Base-by-base conservation (phyloP, 768 basidiomycete species). In the Tephrocybe sp. region DNA sequence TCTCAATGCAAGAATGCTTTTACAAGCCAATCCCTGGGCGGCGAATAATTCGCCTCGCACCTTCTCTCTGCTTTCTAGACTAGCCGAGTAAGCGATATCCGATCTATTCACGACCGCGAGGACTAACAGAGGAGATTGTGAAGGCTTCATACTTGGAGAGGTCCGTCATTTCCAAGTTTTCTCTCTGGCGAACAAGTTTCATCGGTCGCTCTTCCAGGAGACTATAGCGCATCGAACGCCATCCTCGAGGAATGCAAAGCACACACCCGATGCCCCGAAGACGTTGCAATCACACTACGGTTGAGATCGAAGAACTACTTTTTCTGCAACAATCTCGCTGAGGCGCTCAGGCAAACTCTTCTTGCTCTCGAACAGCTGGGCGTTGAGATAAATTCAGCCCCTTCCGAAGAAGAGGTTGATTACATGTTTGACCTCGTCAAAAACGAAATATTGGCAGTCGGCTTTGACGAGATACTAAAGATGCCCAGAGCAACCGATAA, bases 341-440 rank as follows among this genome's bases (percentile, higher is more conserved):
- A 77, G 12, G 84, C 86, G 3, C 66, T 87, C 21, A 70, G 73
- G 36, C 82, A 85, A 58, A 87, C 79, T 0, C 67, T 86, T 14
- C 58, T 68, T 12, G 87, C 85, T 11, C 71, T 89, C 25, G 79
- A 77, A 56, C 65, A 80, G 1, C 73, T 90, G 15, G 85, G 84
- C 1, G 76, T 88, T 7, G 83, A 84, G 23, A 66, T 88, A 32
- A 77, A 81, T 56, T 60, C 78, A 0, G 60, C 76, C 0, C 84
- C 84, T 1, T 77, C 77, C 2, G 65, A 73, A 23, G 68, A 74
- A 43, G 79, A 84, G 52, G 82, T 80, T 11, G 81, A 86, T 60
- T 54, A 63, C n/a, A 78, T 85, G 76, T 88, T 88, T 58, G 83
- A 87, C 50, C 74, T 79, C 59, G 81, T 88, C 49, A 85, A 84